Percentiles rank a stretch among this genome's conserved stretches.
Evolutionary conservation across 1,284 basidiomycete species (phyloP).

Genomic region (Microbotryomycetes sp.): DNA sequence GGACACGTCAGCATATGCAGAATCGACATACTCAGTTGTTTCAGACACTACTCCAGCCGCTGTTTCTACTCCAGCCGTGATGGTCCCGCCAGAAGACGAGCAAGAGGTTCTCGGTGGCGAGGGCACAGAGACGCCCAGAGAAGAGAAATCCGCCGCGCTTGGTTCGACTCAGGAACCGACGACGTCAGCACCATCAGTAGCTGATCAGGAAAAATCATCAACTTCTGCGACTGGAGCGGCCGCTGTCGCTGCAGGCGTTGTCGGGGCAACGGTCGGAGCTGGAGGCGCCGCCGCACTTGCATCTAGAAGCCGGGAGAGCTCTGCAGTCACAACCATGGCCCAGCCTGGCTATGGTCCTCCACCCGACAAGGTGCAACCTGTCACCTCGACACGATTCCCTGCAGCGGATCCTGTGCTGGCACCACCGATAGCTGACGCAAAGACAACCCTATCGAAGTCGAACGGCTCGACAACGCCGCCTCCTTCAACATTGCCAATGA

Average conservation of each 20-base stretch:
- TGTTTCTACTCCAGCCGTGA: background rate
- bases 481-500: background rate
- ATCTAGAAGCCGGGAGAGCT: background rate
- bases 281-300: too few species aligned
- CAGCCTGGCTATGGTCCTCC: background rate
- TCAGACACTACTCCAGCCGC: background rate
- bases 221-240: background rate
- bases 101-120: background rate
- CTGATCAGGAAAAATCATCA: background rate
- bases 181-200: background rate
- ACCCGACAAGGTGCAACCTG: background rate
- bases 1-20: slow-evolving; percentile 16
- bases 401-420: background rate
- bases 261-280: background rate
- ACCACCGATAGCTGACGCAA: background rate
- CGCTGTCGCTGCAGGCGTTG: background rate
- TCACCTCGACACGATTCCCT: background rate
- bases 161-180: too few species aligned
- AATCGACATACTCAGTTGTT: slow-evolving; percentile 18
- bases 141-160: background rate
- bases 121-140: background rate
- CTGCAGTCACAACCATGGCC: background rate
- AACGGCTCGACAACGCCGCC: background rate
- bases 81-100: background rate
- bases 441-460: too few species aligned